These are phyloP conservation scores for Myrmaecium sp. DNA, from an alignment of 2,329 filamentous ascomycete species.

Conservation along the genomic window DNA sequence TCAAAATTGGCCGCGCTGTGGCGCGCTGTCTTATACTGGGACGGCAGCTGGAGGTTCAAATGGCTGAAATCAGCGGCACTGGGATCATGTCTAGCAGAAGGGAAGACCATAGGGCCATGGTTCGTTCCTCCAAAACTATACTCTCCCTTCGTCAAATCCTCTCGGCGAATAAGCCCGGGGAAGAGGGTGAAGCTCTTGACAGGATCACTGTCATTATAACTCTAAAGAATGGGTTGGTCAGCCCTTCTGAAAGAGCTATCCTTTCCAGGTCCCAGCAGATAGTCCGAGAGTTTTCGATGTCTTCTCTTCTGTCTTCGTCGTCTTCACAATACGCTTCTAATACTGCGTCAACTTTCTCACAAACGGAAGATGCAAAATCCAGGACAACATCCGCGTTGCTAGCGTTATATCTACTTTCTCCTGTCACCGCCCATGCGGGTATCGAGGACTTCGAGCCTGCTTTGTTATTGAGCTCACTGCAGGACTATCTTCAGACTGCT, in stretches of 20 bases:
- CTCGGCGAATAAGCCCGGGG: slow-evolving; percentile 45
- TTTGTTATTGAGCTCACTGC: slow-evolving; percentile 58
- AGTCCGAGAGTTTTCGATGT: slow-evolving; percentile 70
- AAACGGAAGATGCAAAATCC: slow-evolving; percentile 57
- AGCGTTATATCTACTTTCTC: slow-evolving; percentile 68
- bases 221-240: slow-evolving; percentile 51
- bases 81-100: slow-evolving; percentile 28
- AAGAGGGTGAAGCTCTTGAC: slow-evolving; percentile 63
- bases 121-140: slow-evolving; percentile 68
- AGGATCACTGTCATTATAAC: slow-evolving; percentile 55
- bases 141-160: slow-evolving; percentile 60
- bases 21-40: slow-evolving; percentile 66
- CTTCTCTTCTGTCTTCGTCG: slow-evolving; percentile 28
- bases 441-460: slow-evolving; percentile 42
- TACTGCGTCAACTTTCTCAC: slow-evolving; percentile 34
- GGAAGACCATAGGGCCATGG: slow-evolving; percentile 61
- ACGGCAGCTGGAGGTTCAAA: slow-evolving; percentile 72
- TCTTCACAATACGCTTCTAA: slow-evolving; percentile 7
- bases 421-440: slow-evolving; percentile 35
- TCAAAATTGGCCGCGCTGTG: slow-evolving; percentile 60
- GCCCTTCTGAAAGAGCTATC: slow-evolving; percentile 58
- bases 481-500: slow-evolving; percentile 66
- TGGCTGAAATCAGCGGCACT: slow-evolving; percentile 46
- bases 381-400: slow-evolving; percentile 57
- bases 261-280: slow-evolving; percentile 59